Base-by-base conservation (phyloP, 176 grass and related monocot genomes). In the Oryza officinalis region DNA sequence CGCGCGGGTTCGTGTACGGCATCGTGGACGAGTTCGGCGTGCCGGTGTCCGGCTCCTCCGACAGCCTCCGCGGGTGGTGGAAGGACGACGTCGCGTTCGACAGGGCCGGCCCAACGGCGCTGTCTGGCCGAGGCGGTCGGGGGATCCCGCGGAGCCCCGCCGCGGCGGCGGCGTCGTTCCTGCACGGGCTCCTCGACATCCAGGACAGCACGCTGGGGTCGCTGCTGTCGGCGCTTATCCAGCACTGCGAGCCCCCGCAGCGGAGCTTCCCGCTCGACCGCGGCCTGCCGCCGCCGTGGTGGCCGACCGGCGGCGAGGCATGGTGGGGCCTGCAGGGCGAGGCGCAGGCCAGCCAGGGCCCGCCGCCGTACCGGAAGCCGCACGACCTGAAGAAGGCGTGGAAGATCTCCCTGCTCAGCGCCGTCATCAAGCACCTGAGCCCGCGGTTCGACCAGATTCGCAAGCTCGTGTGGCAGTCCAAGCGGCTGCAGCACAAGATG, bases 371-470 rank as follows among this genome's bases (percentile, higher is more conserved):
- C 88, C 77, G 87, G 72, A 97, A 97, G 85, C 89, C 94, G 9
- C 92, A 94, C 70, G 94, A 97, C 84, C 88, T 97, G 3, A 92
- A 89, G 88, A 97, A 97, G 80, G 92, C 83, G 3, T 97, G 94
- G 94, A 94, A 94, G 77, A 68, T 97, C 17, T 83, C 76, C 76
- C 81, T 94, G 1, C 78, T 97, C 5, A 84, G 85, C n/a, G 85
- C 92, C 0, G 92, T 97, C 28, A 92, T 97, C 82, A 94, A 90
- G 79, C 92, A 94, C 87, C 92, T 97, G 87, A 88, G 76, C 79
- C 94, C 94, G 14, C 81, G 81, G 0, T 90, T 94, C 25, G 85
- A 88, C 61, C 78, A 88, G 45, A 88, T 94, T 52, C 86, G 92
- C 50, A 88, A 81, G 37, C 86, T 94, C 66, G 94, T 97, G 27